Conservation (phyloP, 371 early-diverging fungal species). For the Actinomortierella ambigua region DNA sequence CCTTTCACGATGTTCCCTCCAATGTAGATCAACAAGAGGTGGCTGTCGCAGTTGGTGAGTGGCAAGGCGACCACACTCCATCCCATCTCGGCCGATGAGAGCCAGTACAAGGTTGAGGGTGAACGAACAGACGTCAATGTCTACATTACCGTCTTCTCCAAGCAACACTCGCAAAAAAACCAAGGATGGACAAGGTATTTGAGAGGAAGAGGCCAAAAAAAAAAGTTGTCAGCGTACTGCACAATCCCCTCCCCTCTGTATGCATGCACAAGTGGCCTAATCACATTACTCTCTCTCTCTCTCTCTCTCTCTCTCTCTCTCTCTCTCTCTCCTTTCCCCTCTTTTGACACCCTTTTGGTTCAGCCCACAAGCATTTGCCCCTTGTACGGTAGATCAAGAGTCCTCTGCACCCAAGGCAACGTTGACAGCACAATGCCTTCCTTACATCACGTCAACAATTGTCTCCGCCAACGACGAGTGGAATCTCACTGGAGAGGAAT, state of each 20-base stretch:
- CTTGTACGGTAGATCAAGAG: too few relatives aligned
- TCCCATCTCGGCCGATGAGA: background rate
- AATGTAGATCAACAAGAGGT: constrained; percentile 30
- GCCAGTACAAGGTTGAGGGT: background rate
- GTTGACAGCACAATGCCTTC: background rate
- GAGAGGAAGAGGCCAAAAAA: too few relatives aligned
- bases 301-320: too few relatives aligned
- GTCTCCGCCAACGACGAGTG: constrained; percentile 27
- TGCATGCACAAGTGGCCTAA: too few relatives aligned
- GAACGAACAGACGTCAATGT: constrained; percentile 29
- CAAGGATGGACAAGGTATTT: constrained; percentile 30
- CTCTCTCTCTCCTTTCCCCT: too few relatives aligned
- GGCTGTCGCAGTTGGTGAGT: constrained; percentile 34
- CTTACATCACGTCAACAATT: constrained; percentile 17
- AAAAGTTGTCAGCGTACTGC: too few relatives aligned
- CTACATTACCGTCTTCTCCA: constrained; percentile 42
- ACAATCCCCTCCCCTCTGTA: too few relatives aligned
- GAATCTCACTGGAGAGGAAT: constrained; percentile 34
- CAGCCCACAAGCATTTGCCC: too few relatives aligned
- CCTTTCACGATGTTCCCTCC: too few relatives aligned
- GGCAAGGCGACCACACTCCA: constrained; percentile 24
- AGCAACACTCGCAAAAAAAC: constrained; percentile 21
- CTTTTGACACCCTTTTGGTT: too few relatives aligned
- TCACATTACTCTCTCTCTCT: too few relatives aligned
- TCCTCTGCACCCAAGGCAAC: too few relatives aligned